These are phyloP conservation scores for Tulasnella sp. DNA, from an alignment of 768 basidiomycete genomes.

Conservation along the genomic window DNA sequence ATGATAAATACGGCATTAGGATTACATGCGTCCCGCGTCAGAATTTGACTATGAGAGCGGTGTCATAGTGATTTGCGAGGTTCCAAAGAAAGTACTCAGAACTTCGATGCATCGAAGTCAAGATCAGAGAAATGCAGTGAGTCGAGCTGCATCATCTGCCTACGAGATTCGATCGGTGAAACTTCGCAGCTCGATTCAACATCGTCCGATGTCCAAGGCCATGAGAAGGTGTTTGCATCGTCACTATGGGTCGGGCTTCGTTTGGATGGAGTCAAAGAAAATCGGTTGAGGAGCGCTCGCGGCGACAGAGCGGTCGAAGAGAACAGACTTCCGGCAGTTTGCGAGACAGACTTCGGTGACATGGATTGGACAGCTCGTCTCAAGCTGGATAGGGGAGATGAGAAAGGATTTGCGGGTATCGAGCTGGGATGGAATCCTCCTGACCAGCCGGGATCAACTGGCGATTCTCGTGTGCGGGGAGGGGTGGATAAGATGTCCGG, in stretches of 20 bases:
- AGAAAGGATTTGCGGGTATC: not conserved
- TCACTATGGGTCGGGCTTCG: not conserved
- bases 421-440: not conserved
- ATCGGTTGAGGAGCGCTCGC: not conserved
- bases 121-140: conserved; percentile 21
- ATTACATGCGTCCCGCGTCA: not conserved
- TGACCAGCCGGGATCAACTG: not conserved
- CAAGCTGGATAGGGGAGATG: not conserved
- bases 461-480: not conserved
- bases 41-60: not conserved
- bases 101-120: not conserved
- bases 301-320: not conserved
- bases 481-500: not conserved
- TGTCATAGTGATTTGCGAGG: not conserved
- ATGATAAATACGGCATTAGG: not conserved
- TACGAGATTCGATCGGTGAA: not conserved
- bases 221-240: not conserved
- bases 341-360: not conserved
- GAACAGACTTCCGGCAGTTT: not conserved
- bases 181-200: not conserved
- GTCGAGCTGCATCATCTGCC: conserved; percentile 2
- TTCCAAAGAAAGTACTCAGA: not conserved
- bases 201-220: not conserved
- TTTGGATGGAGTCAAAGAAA: not conserved
- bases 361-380: not conserved